Percentiles rank a stretch among this genome's conserved stretches.
Evolutionary conservation across 1,284 basidiomycete species (phyloP).

Genomic region (Ceratobasidium sp.): DNA sequence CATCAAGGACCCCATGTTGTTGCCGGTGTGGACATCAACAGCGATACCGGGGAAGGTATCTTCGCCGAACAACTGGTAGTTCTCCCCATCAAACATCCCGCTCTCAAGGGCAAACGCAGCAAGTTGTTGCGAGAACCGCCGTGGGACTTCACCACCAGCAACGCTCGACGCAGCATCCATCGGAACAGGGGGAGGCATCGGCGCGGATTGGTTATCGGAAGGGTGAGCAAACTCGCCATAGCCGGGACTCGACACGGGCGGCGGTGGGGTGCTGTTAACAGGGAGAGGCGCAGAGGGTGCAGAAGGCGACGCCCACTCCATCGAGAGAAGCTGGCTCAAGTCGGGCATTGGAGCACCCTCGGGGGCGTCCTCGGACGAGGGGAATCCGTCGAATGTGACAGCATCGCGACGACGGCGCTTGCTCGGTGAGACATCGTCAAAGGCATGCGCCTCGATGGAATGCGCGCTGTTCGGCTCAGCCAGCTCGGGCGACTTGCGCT

Average conservation of each 20-base stretch:
- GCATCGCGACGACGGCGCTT: slow-evolving; percentile 42
- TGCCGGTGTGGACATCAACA: slow-evolving; percentile 23
- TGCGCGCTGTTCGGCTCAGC: background rate
- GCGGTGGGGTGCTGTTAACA: background rate
- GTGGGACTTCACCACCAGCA: slow-evolving; percentile 14
- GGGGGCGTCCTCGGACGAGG: background rate
- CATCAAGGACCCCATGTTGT: slow-evolving; percentile 14
- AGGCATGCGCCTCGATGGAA: background rate
- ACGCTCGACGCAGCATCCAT: background rate
- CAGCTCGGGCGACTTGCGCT: slow-evolving; percentile 31
- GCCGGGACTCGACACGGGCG: slow-evolving; percentile 12
- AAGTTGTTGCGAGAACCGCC: slow-evolving; percentile 37
- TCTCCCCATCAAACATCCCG: slow-evolving; percentile 35
- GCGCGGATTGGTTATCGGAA: background rate
- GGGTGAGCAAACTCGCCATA: slow-evolving; percentile 35
- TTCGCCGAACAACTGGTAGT: slow-evolving; percentile 31
- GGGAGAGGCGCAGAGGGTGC: background rate
- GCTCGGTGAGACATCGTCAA: slow-evolving; percentile 18
- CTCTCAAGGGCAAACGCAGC: slow-evolving; percentile 36
- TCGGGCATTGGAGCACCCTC: slow-evolving; percentile 22
- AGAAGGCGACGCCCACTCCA: slow-evolving; percentile 38
- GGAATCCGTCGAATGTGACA: slow-evolving; percentile 36
- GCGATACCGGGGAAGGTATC: slow-evolving; percentile 35
- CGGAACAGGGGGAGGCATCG: background rate
- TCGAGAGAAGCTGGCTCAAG: slow-evolving; percentile 30